Evolutionary conservation across 2,329 filamentous ascomycete species (phyloP), one percentile per base, ranked within the genome.

Genomic region (Phaeosphaeria sp.): DNA sequence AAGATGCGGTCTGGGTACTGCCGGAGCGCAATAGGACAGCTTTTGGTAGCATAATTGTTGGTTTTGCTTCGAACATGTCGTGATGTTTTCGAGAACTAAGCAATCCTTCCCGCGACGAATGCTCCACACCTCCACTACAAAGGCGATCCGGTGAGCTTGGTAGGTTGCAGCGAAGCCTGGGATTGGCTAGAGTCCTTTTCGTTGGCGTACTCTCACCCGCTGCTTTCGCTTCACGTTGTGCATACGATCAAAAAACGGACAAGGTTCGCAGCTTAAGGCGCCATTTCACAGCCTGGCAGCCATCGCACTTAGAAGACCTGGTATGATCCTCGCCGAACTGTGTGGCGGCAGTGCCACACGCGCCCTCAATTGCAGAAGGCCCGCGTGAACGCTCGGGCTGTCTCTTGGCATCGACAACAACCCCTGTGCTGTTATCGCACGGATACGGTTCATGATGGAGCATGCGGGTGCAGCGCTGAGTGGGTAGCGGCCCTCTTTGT

Each of bases 21-120:
- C 55, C 50, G 57, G 54, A 59, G 46, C 58, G 52, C 49, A 59
- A 53, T 22, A 54, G 58, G 54, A 50, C 61, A 60, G 55, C 13
- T 36, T 27, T 56, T 30, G 17, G 41, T 46, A 27, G 41, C 41
- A 33, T 39, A 33, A 33, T 13, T 44, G 27, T 47, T 47, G 27
- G 46, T 27, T 27, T 20, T 50, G 43, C 48, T n/a, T 48, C 50
- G 39, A 15, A 46, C 48, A 21, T 46, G 44, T 36, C 18, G 20
- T 23, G 41, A 22, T 13, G 23, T 46, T 33, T 46, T 41, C 27
- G 17, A 43, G 23, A 46, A 25, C 55, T 48, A 27, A 27, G 21
- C 15, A 25, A 39, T 46, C 43, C 42, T 43, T 53, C 23, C 44
- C 55, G 46, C 13, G n/a, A 21, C 17, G 36, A 27, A 36, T 10